A percentile compares a stretch with the other conserved stretches of the same genome.
Evolutionary conservation across 2,329 filamentous ascomycete genomes (phyloP).

Genomic region (Botrytis hyacinthi): DNA sequence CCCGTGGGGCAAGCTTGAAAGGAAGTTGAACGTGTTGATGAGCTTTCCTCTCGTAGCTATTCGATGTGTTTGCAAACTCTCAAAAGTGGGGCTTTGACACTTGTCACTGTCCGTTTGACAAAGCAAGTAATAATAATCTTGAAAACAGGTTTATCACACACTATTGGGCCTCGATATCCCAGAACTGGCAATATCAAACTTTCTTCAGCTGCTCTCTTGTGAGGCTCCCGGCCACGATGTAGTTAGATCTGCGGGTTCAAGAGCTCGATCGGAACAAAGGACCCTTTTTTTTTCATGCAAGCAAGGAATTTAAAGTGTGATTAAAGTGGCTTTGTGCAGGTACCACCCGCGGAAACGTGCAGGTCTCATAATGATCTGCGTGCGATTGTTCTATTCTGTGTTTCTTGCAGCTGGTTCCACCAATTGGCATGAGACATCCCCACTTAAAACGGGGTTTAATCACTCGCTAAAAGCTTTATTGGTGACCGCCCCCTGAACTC

Average conservation of each 20-base stretch:
- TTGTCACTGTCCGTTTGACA: not conserved
- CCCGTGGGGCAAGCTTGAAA: not conserved
- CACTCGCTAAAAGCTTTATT: too few relatives aligned
- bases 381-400: too few relatives aligned
- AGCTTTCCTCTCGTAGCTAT: not conserved
- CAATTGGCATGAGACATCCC: too few relatives aligned
- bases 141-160: not conserved
- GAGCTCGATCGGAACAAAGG: too few relatives aligned
- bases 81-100: not conserved
- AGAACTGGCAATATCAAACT: not conserved
- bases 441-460: too few relatives aligned
- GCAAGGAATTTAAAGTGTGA: too few relatives aligned
- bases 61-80: not conserved
- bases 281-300: too few relatives aligned
- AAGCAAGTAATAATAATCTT: not conserved
- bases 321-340: too few relatives aligned
- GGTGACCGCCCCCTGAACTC: too few relatives aligned
- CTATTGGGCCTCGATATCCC: not conserved
- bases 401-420: too few relatives aligned
- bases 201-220: not conserved
- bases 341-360: too few relatives aligned
- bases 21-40: not conserved
- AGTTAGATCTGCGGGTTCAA: not conserved
- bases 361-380: too few relatives aligned
- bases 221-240: not conserved